Evolutionary conservation across 108 stramenopile species (phyloP).

Genomic region (Conticribra weissflogii): DNA sequence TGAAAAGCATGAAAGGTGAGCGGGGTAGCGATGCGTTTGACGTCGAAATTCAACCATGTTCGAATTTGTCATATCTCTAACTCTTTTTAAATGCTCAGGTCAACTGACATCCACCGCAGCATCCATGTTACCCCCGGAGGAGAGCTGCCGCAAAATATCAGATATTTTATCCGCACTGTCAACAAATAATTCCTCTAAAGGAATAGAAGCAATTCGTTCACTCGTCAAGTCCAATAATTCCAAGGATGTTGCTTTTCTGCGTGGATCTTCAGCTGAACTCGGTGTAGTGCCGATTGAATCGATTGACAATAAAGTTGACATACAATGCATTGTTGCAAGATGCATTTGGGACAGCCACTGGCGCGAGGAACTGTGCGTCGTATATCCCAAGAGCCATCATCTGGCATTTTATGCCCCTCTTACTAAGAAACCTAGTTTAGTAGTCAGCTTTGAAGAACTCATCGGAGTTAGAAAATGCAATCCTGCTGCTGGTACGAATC

Average conservation of each 20-base stretch:
- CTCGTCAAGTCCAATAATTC: slow-evolving; percentile 57
- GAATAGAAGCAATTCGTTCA: slow-evolving; percentile 46
- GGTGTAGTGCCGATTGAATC: slow-evolving; percentile 61
- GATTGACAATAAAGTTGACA: slow-evolving; percentile 41
- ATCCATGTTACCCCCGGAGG: slow-evolving; percentile 61
- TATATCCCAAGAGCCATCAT: slow-evolving; percentile 61
- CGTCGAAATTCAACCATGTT: too few species aligned
- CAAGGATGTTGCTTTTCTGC: slow-evolving; percentile 74
- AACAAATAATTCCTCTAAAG: slow-evolving; percentile 39
- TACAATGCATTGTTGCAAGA: slow-evolving; percentile 75
- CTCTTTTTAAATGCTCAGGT: too few species aligned
- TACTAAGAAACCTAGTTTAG: slow-evolving; percentile 76
- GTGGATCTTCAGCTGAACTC: slow-evolving; percentile 67
- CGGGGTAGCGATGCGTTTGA: too few species aligned
- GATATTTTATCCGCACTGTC: slow-evolving; percentile 69
- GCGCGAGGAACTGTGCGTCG: slow-evolving; percentile 89
- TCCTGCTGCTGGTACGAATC: slow-evolving; percentile 25
- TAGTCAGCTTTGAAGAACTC: slow-evolving; percentile 71
- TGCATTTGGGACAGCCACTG: slow-evolving; percentile 92
- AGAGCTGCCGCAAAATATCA: slow-evolving; percentile 71
- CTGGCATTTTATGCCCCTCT: slow-evolving; percentile 86
- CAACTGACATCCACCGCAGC: slow-evolving; percentile 30
- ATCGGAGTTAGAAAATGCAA: slow-evolving; percentile 55
- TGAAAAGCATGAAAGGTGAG: slow-evolving; percentile 45
- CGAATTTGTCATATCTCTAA: too few species aligned